Evolutionary conservation across 2,329 filamentous ascomycete species (phyloP).

Genomic region (Aaosphaeria pasadenensis): DNA sequence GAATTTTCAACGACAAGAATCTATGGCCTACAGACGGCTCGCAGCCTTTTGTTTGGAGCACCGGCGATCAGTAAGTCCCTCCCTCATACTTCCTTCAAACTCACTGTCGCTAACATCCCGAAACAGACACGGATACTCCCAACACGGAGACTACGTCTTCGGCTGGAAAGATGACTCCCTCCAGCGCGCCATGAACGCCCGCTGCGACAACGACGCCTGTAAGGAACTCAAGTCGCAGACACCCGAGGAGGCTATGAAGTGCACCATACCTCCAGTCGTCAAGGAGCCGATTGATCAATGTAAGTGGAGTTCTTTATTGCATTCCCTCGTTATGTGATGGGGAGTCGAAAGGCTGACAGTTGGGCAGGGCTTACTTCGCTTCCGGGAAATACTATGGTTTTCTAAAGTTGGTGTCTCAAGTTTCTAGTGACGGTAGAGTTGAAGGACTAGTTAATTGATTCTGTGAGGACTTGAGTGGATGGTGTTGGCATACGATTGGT

Average conservation of each 20-base stretch:
- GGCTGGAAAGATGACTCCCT: slow-evolving; percentile 30
- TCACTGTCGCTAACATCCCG: slow-evolving; percentile 2
- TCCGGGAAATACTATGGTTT: not conserved
- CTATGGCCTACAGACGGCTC: slow-evolving; percentile 12
- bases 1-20: slow-evolving; percentile 8
- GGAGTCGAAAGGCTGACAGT: not conserved
- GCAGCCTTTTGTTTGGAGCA: slow-evolving; percentile 15
- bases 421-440: too few relatives aligned
- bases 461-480: too few relatives aligned
- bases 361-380: not conserved
- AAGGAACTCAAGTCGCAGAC: slow-evolving; percentile 16
- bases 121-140: slow-evolving; percentile 17
- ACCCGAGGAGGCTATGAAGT: slow-evolving; percentile 22
- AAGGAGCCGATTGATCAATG: slow-evolving; percentile 25
- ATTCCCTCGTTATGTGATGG: not conserved
- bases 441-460: too few relatives aligned
- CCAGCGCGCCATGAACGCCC: slow-evolving; percentile 24
- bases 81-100: not conserved
- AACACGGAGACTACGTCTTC: slow-evolving; percentile 30
- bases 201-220: slow-evolving; percentile 21
- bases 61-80: slow-evolving; percentile 21
- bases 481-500: too few relatives aligned
- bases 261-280: slow-evolving; percentile 14
- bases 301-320: slow-evolving; percentile 9
- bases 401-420: too few relatives aligned